Evolutionary conservation across 169 alveolate species (phyloP).

Genomic region (Eimeria maxima): DNA sequence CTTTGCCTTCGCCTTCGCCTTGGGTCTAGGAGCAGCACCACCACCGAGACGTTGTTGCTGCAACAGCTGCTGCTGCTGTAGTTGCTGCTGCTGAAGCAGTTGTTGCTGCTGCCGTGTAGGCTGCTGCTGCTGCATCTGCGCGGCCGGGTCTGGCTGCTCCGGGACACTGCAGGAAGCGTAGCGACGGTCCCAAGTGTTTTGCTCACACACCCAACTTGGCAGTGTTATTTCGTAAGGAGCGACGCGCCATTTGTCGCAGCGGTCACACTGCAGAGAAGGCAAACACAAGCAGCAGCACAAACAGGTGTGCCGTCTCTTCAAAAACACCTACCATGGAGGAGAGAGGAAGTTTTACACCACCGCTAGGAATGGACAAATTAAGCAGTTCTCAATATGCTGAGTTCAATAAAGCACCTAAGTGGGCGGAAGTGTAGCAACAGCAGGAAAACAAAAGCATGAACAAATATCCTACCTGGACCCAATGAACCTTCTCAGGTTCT

Average conservation of each 20-base stretch:
- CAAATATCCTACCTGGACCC: slow-evolving; percentile 63
- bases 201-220: slow-evolving; percentile 81
- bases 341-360: not conserved
- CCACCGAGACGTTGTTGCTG: slow-evolving; percentile 17
- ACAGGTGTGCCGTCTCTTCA: not conserved
- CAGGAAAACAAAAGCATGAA: not conserved
- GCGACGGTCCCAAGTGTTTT: slow-evolving; percentile 81
- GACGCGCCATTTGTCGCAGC: slow-evolving; percentile 83
- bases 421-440: not conserved
- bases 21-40: slow-evolving; percentile 40
- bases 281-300: not conserved
- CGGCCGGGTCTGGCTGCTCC: slow-evolving; percentile 77
- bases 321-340: not conserved
- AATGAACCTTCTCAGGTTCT: slow-evolving; percentile 41
- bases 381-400: not conserved
- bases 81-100: slow-evolving; percentile 65
- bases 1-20: slow-evolving; percentile 73
- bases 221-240: slow-evolving; percentile 76
- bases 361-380: not conserved
- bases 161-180: slow-evolving; percentile 78
- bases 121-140: slow-evolving; percentile 78
- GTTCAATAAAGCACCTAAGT: not conserved
- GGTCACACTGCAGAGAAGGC: slow-evolving; percentile 78
- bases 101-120: slow-evolving; percentile 38
- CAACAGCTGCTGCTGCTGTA: slow-evolving; percentile 59